Evolutionary conservation across 2,329 filamentous ascomycete species (phyloP).

Genomic region (Lachnellula occidentalis): DNA sequence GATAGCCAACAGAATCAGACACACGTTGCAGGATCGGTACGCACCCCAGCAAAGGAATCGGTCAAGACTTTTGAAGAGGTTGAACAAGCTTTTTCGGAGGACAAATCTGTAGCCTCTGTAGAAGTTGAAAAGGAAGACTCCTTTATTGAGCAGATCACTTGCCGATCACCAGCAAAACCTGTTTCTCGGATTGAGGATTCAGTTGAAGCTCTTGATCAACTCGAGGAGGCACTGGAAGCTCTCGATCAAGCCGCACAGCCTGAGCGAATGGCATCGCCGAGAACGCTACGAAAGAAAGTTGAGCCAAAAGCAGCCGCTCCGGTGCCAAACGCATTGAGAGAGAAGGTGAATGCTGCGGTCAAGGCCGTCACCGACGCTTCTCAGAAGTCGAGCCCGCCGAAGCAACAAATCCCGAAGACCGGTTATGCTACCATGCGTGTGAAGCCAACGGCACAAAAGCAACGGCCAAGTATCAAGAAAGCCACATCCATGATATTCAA

Average conservation of each 20-base stretch:
- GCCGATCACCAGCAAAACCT: slow-evolving; percentile 34
- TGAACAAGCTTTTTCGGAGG: slow-evolving; percentile 15
- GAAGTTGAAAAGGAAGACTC: slow-evolving; percentile 27
- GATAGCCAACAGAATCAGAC: neutral
- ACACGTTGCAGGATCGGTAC: neutral
- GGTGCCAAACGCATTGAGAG: neutral
- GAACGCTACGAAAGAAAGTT: slow-evolving; percentile 12
- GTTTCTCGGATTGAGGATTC: slow-evolving; percentile 55
- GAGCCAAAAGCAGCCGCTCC: neutral
- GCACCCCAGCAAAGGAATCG: slow-evolving; percentile 6
- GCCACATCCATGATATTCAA: slow-evolving; percentile 26
- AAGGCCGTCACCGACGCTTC: neutral
- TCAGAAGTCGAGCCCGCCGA: neutral
- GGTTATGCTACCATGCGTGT: slow-evolving; percentile 38
- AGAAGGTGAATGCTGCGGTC: neutral
- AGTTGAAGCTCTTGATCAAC: slow-evolving; percentile 54
- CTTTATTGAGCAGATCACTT: slow-evolving; percentile 34
- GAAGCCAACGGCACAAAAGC: slow-evolving; percentile 33
- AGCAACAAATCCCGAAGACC: slow-evolving; percentile 27
- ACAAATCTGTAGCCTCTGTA: slow-evolving; percentile 2
- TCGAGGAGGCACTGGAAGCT: slow-evolving; percentile 55
- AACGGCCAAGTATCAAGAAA: slow-evolving; percentile 20
- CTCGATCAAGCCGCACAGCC: slow-evolving; percentile 25
- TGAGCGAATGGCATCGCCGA: slow-evolving; percentile 20
- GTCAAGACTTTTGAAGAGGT: slow-evolving; percentile 26